Conservation (phyloP, 2,329 filamentous ascomycete species). For the Sporothrix brasiliensis region DNA sequence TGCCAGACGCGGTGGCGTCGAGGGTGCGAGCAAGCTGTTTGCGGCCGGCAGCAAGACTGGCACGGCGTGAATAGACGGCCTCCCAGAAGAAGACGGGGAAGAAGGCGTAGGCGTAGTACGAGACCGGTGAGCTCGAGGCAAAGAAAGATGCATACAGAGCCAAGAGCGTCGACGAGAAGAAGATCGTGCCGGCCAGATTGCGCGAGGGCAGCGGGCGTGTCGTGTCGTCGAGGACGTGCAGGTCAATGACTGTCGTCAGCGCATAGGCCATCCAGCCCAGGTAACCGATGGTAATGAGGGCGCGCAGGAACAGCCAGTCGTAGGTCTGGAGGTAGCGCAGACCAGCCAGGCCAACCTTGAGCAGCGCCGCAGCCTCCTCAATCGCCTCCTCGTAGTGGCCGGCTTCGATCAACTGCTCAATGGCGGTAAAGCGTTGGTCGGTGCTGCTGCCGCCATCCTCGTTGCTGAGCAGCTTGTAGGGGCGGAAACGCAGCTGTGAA, state of each 20-base stretch:
- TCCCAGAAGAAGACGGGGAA: slow-evolving; percentile 98
- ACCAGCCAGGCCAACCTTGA: slow-evolving; percentile 76
- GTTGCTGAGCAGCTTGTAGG: slow-evolving; percentile 71
- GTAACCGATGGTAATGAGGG: slow-evolving; percentile 86
- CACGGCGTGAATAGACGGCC: slow-evolving; percentile 79
- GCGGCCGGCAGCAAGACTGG: slow-evolving; percentile 68
- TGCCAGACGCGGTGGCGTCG: slow-evolving; percentile 56
- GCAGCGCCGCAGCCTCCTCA: slow-evolving; percentile 72
- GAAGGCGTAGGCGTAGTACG: slow-evolving; percentile 89
- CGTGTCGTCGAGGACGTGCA: slow-evolving; percentile 78
- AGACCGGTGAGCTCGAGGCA: slow-evolving; percentile 74
- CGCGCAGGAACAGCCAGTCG: slow-evolving; percentile 93
- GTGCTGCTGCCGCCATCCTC: slow-evolving; percentile 43
- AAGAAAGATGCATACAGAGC: slow-evolving; percentile 77
- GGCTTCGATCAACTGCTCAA: slow-evolving; percentile 67
- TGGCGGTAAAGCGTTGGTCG: slow-evolving; percentile 67
- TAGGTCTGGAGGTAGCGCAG: slow-evolving; percentile 95
- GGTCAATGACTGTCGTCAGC: slow-evolving; percentile 81
- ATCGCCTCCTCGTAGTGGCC: slow-evolving; percentile 77
- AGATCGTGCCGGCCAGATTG: slow-evolving; percentile 58
- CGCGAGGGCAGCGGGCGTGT: slow-evolving; percentile 66
- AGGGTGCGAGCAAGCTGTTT: slow-evolving; percentile 71
- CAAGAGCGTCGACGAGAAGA: slow-evolving; percentile 77
- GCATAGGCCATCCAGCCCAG: slow-evolving; percentile 95
- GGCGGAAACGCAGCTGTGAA: slow-evolving; percentile 74